Base-by-base conservation (phyloP, 1,139 yeast genomes). In the Debaryomyces psychrophilus region DNA sequence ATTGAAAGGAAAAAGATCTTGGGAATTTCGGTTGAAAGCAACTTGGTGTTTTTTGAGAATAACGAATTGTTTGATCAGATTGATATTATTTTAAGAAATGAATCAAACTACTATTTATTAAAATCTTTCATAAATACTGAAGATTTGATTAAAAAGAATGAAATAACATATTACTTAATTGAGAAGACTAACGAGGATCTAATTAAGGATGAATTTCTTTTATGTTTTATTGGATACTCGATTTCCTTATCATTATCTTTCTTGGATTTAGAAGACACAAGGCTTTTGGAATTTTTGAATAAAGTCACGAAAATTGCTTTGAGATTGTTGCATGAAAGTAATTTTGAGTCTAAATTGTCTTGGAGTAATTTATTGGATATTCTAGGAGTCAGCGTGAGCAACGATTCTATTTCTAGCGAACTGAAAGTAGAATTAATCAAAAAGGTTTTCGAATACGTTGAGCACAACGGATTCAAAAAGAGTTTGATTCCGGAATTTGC, bases 401-500 rank as follows among this genome's bases (percentile, higher is more conserved):
- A 18, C 27, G 36, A 28, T n/a, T 31, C 22, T 31, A 43, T 26
- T 41, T 47, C 18, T 20, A 43, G 28, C n/a, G 37, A 33, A 42
- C 41, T n/a, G 27, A 37, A 31, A 20, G n/a, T 22, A n/a, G 15
- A 38, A 6, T 14, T 46, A 20, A 33, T 46, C 3, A 37, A 39
- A 4, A 37, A 50, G 33, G 50, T 61, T 2, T 62, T 63, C 44
- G 29, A 46, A 5, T 50, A 52, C 26, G 49, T 54, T 17, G 55
- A 53, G 14, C 35, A 37, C 5, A 38, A 51, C 9, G 59, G 56
- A 5, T 52, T 57, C 35, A 67, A 66, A 45, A 47, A 54, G 33
- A 52, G 66, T 22, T 59, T 64, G 45, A 58, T 54, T 17, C 57
- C 64, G 1, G 65, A 59, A 37, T 66, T 68, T 48, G 62, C 61